Base-by-base conservation (phyloP, 163 green algal species). In the Coccomyxa subellipsoidea region DNA sequence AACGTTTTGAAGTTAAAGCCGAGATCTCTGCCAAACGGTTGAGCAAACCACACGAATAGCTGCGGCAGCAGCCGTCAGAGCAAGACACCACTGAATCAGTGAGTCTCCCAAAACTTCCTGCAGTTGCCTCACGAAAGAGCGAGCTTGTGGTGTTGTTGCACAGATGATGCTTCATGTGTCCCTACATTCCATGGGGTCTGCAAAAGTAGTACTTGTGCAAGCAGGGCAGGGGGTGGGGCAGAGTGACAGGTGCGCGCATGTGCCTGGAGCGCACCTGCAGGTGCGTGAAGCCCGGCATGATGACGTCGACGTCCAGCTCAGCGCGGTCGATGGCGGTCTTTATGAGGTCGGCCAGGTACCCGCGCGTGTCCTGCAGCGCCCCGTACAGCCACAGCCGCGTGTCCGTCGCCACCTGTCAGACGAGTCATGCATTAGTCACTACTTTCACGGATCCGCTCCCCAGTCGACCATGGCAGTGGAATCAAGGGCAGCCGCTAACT, bases 231-330 rank as follows among this genome's bases (percentile, higher is more conserved):
- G 69, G 69, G 69, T 9, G 69, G 69, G 69, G 32, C 9, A 10
- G n/a, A 8, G 32, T 9, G 8, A 15, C 69, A 36, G 2, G 69
- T 12, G 69, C 69, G 4, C n/a, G 31, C 69, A 36, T 59, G 47
- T 59, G 47, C 47, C 47, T 2, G 8, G 66, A 32, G 66, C 66
- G 32, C 18, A n/a, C 66, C 83, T 95, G 91, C 78, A 95, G 83
- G 85, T 93, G 89, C 18, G 90, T 94, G 86, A 93, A 93, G 31
- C 97, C 97, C 10, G 97, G 97, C 94, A 99, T 98, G 35, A 99
- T 89, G 36, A 99, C 91, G 69, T 98, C 96, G 39, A 92, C 89
- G 83, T 99, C 96, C 7, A 87, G 89, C 86, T 96, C 93, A 15
- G 95, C 94, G 8, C 95, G 85, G 71, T 96, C 93, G 12, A 89